Evolutionary conservation across 805 yeast genomes (phyloP).

Genomic region (Peterozyma xylosa): DNA sequence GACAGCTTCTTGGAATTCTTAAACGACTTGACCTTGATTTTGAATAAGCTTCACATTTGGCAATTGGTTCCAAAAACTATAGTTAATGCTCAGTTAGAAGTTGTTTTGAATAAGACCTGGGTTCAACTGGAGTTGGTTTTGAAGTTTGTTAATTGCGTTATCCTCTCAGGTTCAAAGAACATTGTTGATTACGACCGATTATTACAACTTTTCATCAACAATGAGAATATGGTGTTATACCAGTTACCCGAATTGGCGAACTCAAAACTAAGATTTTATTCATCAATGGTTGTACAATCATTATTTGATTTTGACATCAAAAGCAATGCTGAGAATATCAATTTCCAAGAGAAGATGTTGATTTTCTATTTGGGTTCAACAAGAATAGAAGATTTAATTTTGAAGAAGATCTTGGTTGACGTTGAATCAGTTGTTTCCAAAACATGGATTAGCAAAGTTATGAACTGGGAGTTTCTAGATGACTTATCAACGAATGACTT

Average conservation of each 20-base stretch:
- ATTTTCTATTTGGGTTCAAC: conserved; percentile 57
- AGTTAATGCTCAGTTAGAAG: conserved; percentile 61
- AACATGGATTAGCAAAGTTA: conserved; percentile 62
- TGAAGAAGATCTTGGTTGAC: conserved; percentile 45
- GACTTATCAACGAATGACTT: conserved; percentile 31
- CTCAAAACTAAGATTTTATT: conserved; percentile 27
- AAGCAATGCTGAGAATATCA: conserved; percentile 9
- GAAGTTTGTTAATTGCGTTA: conserved; percentile 32
- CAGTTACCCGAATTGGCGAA: conserved; percentile 17
- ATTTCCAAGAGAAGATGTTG: conserved; percentile 42
- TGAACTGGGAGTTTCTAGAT: conserved; percentile 58
- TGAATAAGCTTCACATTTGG: conserved; percentile 25
- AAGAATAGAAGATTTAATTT: conserved; percentile 50
- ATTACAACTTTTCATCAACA: conserved; percentile 58
- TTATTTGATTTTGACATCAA: conserved; percentile 38
- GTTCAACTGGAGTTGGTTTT: conserved; percentile 30
- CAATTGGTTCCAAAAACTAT: conserved; percentile 33
- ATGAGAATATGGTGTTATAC: conserved; percentile 30
- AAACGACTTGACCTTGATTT: conserved; percentile 23
- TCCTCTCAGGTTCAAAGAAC: conserved; percentile 28
- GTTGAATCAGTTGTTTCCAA: conserved; percentile 46
- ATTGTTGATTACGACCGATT: conserved; percentile 39
- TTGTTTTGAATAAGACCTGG: conserved; percentile 44
- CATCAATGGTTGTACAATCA: conserved; percentile 37
- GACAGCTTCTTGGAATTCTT: conserved; percentile 23